These are phyloP conservation scores for Macadamia tetraphylla DNA, from an alignment of 164 flowering plant genomes.

Conservation along the genomic window DNA sequence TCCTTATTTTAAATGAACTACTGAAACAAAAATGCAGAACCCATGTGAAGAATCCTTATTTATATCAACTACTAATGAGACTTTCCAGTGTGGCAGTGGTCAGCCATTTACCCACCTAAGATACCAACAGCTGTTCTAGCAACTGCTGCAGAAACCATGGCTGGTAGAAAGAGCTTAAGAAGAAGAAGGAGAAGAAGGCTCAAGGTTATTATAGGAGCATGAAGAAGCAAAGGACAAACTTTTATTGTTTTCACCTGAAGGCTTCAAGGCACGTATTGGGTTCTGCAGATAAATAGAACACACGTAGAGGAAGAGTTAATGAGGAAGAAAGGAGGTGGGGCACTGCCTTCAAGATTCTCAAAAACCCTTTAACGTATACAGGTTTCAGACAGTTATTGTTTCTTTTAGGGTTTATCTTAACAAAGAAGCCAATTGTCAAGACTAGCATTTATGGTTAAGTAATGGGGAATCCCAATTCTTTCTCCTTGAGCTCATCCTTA, in stretches of 20 bases:
- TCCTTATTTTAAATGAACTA: background rate
- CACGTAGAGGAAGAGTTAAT: conserved; percentile 11
- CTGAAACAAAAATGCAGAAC: too few relatives aligned
- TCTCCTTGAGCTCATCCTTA: conserved; percentile 12
- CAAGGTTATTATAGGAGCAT: background rate
- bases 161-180: background rate
- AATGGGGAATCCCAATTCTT: background rate
- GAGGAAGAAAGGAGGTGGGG: conserved; percentile 11
- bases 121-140: conserved; percentile 47
- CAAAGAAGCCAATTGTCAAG: conserved; percentile 10
- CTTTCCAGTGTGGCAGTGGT: too few relatives aligned
- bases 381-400: conserved; percentile 1
- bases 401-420: background rate
- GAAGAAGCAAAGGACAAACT: background rate
- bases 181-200: background rate
- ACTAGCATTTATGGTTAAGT: conserved; percentile 1
- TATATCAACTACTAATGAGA: background rate
- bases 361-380: conserved; percentile 3
- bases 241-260: conserved; percentile 11
- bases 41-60: background rate
- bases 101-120: conserved; percentile 26
- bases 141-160: conserved; percentile 44
- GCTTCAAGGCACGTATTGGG: background rate
- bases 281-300: conserved; percentile 10
- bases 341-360: conserved; percentile 25